phyloP scores from a whole-genome alignment of 371 early-diverging fungal species.

The Syncephalastrum monosporum region DNA sequence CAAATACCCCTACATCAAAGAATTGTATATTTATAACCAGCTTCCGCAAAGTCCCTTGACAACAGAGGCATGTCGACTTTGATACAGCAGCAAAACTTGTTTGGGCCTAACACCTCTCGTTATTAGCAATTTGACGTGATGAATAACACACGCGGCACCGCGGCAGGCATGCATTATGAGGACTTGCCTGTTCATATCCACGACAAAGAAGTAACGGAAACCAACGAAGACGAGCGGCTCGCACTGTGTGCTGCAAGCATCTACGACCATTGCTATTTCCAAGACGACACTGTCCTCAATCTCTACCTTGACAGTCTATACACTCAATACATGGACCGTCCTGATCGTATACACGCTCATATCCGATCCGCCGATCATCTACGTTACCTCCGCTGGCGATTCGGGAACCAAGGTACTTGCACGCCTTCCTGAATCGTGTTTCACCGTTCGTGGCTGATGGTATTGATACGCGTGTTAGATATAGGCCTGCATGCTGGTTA shows the following conservation, averaged over 20 bases:
- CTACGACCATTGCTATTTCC: slow-evolving; percentile 59
- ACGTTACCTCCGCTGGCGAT: slow-evolving; percentile 58
- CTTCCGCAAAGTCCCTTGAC: slow-evolving; percentile 30
- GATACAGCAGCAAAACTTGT: too few species aligned
- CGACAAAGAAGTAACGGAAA: background rate
- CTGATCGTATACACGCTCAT: slow-evolving; percentile 54
- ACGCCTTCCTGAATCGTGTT: background rate
- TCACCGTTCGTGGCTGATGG: background rate
- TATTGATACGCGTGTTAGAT: slow-evolving; percentile 14
- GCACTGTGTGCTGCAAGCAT: slow-evolving; percentile 46
- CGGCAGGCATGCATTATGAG: too few species aligned
- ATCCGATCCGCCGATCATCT: slow-evolving; percentile 50
- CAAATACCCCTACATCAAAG: slow-evolving; percentile 58
- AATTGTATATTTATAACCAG: slow-evolving; percentile 56
- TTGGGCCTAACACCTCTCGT: background rate
- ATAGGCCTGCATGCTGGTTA: slow-evolving; percentile 60
- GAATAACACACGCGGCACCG: too few species aligned
- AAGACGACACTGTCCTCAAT: slow-evolving; percentile 65
- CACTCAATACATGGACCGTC: slow-evolving; percentile 52
- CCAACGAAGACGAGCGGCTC: slow-evolving; percentile 32
- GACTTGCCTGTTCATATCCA: background rate
- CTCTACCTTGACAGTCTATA: slow-evolving; percentile 59
- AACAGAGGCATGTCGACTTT: slow-evolving; percentile 20
- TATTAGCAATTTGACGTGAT: too few species aligned
- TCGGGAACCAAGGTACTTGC: slow-evolving; percentile 36